Evolutionary conservation across 768 basidiomycete genomes (phyloP), one percentile per base, ranked within the genome.

Genomic region (Mycena vulgaris): DNA sequence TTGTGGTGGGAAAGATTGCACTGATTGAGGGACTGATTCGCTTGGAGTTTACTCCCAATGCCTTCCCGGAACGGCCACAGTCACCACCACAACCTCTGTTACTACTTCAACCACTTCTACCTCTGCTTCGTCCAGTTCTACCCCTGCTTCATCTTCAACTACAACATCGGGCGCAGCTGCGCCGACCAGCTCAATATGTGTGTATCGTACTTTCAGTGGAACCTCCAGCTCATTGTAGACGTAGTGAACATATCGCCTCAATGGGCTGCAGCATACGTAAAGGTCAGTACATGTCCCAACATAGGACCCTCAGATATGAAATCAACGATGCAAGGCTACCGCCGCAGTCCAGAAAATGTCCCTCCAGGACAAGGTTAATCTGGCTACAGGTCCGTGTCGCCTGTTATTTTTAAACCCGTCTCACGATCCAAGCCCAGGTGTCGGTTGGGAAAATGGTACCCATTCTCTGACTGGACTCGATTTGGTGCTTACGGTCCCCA

Each of bases 211-310:
- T 33, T 55, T 33, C 21, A 40, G 5, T 30, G 8, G 9, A 35
- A 63, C 5, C 21, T 49, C 19, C 23, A 28, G n/a, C n/a, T 70
- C 7, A 60, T 40, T 21, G 35, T 14, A 21, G 57, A 40, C 9
- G 7, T 14, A 84, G 83, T 79, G 8, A 84, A 83, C 57, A 75
- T 85, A 53, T 86, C 88, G 2, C 84, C 86, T 0, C 85, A 87
- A 75, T 90, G 89, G 89, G 75, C 80, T 16, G 81, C 86, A 13
- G 89, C 89, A 25, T 88, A 88, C 60, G 75, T 79, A 8, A 90
- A 90, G 81, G 89, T 87, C 63, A 27, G 59, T 17, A 1, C 5
- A 25, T n/a, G 40, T 37, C 37, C 14, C 28, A 31, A 45, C 23
- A 14, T 31, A n/a, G 30, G 39, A 19, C 5, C 7, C 14, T 28